Percentiles rank a stretch among this genome's conserved stretches.
These are phyloP conservation scores for Leishmania amazonensis DNA, from an alignment of 208 protist genomes.

Conservation along the genomic window DNA sequence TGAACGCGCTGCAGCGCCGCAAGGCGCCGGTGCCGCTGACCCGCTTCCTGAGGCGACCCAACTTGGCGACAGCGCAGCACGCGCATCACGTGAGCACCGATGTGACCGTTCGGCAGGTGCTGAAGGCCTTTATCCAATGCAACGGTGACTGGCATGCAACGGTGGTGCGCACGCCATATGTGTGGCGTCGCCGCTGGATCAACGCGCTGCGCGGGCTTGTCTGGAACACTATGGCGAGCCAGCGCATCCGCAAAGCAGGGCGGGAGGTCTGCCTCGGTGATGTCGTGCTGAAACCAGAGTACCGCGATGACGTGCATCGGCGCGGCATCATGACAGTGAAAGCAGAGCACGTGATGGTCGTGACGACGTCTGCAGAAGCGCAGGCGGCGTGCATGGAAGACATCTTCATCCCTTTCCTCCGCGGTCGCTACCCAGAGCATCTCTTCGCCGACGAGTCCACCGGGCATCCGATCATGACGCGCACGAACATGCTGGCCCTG, in stretches of 20 bases:
- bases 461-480: conserved; percentile 78
- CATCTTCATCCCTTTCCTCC: conserved; percentile 84
- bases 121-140: conserved; percentile 62
- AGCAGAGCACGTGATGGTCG: conserved; percentile 74
- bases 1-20: conserved; percentile 77
- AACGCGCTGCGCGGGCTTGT: conserved; percentile 73
- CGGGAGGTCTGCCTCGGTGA: conserved; percentile 68
- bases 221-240: conserved; percentile 86
- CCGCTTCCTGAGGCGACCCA: conserved; percentile 69
- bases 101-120: conserved; percentile 61
- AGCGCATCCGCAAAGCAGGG: conserved; percentile 43
- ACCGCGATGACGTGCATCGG: conserved; percentile 55
- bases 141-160: conserved; percentile 71
- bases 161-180: conserved; percentile 66
- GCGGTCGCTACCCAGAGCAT: conserved; percentile 63
- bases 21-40: conserved; percentile 57
- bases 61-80: conserved; percentile 61
- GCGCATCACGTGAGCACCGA: conserved; percentile 70
- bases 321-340: conserved; percentile 72
- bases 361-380: conserved; percentile 49
- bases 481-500: conserved; percentile 54
- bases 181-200: conserved; percentile 79
- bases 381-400: conserved; percentile 62
- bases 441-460: conserved; percentile 56
- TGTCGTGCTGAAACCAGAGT: conserved; percentile 66